Evolutionary conservation across 2,329 filamentous ascomycete species (phyloP), one percentile per base, ranked within the genome.

Genomic region (Paraphoma sp.): DNA sequence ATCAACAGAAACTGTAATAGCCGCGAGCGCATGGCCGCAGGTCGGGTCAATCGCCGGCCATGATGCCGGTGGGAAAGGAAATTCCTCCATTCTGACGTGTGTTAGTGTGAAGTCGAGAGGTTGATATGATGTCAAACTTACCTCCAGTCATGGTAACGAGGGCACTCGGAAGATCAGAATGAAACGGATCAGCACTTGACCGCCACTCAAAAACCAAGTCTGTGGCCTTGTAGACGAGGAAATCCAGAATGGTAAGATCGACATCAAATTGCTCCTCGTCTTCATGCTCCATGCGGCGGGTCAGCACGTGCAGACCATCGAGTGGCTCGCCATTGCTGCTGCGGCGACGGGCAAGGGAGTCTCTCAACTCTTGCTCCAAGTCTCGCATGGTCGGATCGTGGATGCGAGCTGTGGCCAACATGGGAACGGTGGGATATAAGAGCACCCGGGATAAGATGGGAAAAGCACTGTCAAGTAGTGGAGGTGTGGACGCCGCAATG

Each of bases 171-270:
- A 74, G 51, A 45, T 75, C 72, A 23, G 73, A 75, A 30, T 69
- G 62, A 46, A 69, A 68, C 14, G 68, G 69, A 50, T 73, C 63
- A 48, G 64, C 53, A 53, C 65, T 69, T 29, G 62, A 61, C 29
- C 65, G 65, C 54, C 76, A 73, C 28, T 74, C 70, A 33, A 85
- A 68, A 4, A 82, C 71, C 40, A 73, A 68, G 17, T 78, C 69
- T 42, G 79, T 81, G 7, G 81, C 77, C 45, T 80, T 77, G 73
- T 79, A 82, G 41, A 82, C 64, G 4, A 86, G 69, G 61, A 85
- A 86, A 65, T 87, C 85, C n/a, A 86, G 73, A 43, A 86, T 84
- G 68, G 84, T 80, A 36, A 80, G 66, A 60, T 87, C 82, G 12
- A 85, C 80, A 16, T 85, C 82, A 18, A 79, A 66, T 41, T 79